Evolutionary conservation across 2,329 filamentous ascomycete species (phyloP).

Genomic region (Aureobasidium pullulans): DNA sequence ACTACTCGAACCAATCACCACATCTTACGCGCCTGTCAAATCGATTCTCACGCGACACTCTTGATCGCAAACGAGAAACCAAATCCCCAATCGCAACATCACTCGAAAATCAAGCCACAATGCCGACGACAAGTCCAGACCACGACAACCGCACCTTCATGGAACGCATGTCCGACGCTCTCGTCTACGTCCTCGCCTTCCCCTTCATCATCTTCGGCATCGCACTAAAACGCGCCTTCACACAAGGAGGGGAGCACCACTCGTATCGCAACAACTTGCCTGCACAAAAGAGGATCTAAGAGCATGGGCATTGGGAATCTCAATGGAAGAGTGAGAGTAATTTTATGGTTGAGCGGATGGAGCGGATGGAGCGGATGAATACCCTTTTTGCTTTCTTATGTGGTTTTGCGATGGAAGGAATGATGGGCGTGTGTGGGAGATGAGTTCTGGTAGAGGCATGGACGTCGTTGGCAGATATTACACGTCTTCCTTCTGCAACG

Average conservation of each 20-base stretch:
- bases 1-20: not conserved
- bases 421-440: no score
- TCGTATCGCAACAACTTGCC: conserved; percentile 17
- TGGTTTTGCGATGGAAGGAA: no score
- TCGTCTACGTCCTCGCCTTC: conserved; percentile 19
- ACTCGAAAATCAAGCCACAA: not conserved
- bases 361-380: not conserved
- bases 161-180: conserved; percentile 17
- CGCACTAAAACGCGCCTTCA: conserved; percentile 16
- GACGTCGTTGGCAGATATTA: no score
- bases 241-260: conserved; percentile 11
- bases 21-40: not conserved
- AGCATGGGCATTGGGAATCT: not conserved
- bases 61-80: not conserved
- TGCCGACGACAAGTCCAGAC: conserved; percentile 4
- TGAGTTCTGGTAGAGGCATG: no score
- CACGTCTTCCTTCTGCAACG: no score
- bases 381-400: no score
- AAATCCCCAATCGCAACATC: not conserved
- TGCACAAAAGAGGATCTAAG: conserved; percentile 14
- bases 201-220: conserved; percentile 18
- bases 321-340: not conserved
- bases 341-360: not conserved
- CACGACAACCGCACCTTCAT: conserved; percentile 12
- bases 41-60: not conserved